Conservation (phyloP, 2,329 filamentous ascomycete species). For the Phyllosticta paracitricarpa region DNA sequence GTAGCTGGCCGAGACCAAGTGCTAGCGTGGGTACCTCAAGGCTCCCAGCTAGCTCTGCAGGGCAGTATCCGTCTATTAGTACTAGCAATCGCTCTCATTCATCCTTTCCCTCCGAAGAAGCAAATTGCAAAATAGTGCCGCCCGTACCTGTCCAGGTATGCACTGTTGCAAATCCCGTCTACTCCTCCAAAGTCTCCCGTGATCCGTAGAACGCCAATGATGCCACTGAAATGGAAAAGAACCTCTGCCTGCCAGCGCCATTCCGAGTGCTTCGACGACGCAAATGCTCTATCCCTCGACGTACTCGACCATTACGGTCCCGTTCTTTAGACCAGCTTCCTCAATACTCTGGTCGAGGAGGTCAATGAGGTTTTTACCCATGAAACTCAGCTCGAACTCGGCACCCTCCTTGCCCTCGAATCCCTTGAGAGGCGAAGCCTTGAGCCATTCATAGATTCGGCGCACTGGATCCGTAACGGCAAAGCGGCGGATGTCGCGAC, state of each 20-base stretch:
- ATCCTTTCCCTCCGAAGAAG: neutral
- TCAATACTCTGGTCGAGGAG: constrained; percentile 63
- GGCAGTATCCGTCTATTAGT: neutral
- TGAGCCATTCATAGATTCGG: constrained; percentile 92
- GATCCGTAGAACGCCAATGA: neutral
- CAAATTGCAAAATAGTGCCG: neutral
- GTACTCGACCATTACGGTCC: constrained; percentile 92
- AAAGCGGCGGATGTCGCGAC: constrained; percentile 83
- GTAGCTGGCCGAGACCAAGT: neutral
- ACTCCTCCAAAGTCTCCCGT: neutral
- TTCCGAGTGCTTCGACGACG: neutral
- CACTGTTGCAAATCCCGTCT: neutral
- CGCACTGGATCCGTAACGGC: constrained; percentile 63
- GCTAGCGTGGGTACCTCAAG: neutral
- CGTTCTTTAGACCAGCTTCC: constrained; percentile 79
- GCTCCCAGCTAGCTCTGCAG: neutral
- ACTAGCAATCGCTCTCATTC: neutral
- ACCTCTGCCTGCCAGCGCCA: neutral
- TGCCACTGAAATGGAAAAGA: neutral
- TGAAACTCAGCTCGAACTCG: constrained; percentile 77
- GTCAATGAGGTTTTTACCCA: constrained; percentile 79
- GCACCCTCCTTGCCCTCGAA: constrained; percentile 63
- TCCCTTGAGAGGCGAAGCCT: constrained; percentile 68
- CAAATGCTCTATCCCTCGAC: constrained; percentile 14
- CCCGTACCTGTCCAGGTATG: neutral